Conservation (phyloP, 352 stramenopile genomes). For the Globisporangium rhizosaccharum region DNA sequence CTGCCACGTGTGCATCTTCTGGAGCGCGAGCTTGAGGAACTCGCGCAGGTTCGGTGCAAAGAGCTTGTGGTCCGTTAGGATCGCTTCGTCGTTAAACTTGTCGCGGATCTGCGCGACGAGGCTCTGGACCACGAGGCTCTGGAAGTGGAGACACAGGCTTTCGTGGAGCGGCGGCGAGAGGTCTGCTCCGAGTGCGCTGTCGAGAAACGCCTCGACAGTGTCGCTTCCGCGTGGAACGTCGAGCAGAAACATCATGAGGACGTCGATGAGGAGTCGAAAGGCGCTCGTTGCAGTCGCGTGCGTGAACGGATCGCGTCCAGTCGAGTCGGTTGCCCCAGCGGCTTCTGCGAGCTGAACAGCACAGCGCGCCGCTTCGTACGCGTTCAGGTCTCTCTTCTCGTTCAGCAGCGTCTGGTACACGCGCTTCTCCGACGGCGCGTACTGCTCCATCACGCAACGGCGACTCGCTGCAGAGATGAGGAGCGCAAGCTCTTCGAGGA, state of each 20-base stretch:
- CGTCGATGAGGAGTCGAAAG: slow-evolving; percentile 36
- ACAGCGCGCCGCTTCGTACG: slow-evolving; percentile 31
- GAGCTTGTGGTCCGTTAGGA: slow-evolving; percentile 42
- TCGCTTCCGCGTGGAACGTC: slow-evolving; percentile 40
- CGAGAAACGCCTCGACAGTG: slow-evolving; percentile 44
- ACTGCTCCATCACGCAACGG: slow-evolving; percentile 29
- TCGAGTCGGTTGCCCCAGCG: slow-evolving; percentile 24
- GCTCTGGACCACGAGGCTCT: slow-evolving; percentile 43
- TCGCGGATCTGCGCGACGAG: slow-evolving; percentile 48
- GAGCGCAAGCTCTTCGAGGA: slow-evolving; percentile 51
- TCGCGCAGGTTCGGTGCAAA: slow-evolving; percentile 55
- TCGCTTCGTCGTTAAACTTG: slow-evolving; percentile 34
- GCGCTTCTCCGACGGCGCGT: slow-evolving; percentile 27
- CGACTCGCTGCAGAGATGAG: slow-evolving; percentile 44
- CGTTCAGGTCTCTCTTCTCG: slow-evolving; percentile 34
- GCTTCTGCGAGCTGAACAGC: slow-evolving; percentile 36
- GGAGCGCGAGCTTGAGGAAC: slow-evolving; percentile 46
- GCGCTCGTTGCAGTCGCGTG: slow-evolving; percentile 34
- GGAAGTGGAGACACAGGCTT: slow-evolving; percentile 45
- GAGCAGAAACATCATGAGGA: slow-evolving; percentile 52
- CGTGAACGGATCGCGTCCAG: slow-evolving; percentile 49
- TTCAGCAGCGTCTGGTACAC: slow-evolving; percentile 35
- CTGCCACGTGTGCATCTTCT: slow-evolving; percentile 69
- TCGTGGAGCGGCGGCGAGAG: slow-evolving; percentile 38
- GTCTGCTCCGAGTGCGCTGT: slow-evolving; percentile 24